These are phyloP conservation scores for Gaeumannomyces sp. DNA, from an alignment of 2,329 filamentous ascomycete genomes.

Conservation along the genomic window DNA sequence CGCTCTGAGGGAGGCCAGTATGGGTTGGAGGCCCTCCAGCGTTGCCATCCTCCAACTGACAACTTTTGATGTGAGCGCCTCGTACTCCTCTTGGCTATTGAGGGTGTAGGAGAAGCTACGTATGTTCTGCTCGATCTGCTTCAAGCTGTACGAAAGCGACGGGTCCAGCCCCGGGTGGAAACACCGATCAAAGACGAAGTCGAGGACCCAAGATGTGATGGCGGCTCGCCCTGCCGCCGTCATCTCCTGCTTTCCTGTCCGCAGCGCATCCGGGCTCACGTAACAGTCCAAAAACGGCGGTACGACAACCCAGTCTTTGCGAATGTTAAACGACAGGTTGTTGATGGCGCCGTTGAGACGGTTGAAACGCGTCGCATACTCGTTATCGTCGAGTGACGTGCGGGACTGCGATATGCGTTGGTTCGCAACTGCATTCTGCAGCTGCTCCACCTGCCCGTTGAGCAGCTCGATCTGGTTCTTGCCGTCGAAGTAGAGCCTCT, in stretches of 20 bases:
- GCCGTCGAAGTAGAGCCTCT: conserved; percentile 94
- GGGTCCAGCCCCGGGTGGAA: conserved; percentile 87
- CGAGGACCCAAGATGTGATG: conserved; percentile 83
- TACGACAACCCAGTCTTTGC: conserved; percentile 84
- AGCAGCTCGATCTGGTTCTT: conserved; percentile 87
- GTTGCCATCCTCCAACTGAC: conserved; percentile 92
- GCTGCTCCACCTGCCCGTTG: conserved; percentile 79
- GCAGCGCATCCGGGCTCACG: conserved; percentile 78
- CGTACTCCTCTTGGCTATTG: conserved; percentile 78
- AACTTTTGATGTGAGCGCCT: conserved; percentile 80
- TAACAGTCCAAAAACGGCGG: conserved; percentile 74
- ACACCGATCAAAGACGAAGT: conserved; percentile 84
- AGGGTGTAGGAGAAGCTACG: conserved; percentile 68
- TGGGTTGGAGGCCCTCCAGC: conserved; percentile 76
- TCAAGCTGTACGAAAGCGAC: conserved; percentile 69
- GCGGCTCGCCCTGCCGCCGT: conserved; percentile 86
- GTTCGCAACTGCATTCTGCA: conserved; percentile 96
- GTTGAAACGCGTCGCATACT: conserved; percentile 84
- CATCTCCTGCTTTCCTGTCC: conserved; percentile 94
- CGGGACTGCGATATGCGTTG: conserved; percentile 91
- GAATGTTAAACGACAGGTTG: conserved; percentile 90
- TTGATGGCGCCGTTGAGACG: conserved; percentile 90
- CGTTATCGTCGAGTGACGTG: conserved; percentile 89
- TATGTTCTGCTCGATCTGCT: conserved; percentile 82
- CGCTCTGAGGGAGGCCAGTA: conserved; percentile 59